Conservation (phyloP, 306 rosid genomes). For the Cicer pinnatifidum region DNA sequence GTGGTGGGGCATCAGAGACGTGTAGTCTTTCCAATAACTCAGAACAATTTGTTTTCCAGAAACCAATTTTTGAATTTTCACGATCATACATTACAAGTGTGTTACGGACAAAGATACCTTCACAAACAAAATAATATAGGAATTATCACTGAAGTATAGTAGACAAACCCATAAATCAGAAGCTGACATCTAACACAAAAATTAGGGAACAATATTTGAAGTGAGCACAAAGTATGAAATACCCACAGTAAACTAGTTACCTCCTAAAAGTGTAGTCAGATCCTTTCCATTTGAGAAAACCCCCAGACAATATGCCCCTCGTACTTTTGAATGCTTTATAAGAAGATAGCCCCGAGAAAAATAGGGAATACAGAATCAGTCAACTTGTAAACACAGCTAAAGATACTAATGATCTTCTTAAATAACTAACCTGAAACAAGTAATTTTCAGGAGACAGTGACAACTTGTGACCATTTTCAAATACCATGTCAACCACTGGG, state of each 20-base stretch:
- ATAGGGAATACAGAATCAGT: conserved; percentile 36
- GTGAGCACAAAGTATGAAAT: conserved; percentile 28
- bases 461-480: conserved; percentile 73
- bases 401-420: conserved; percentile 30
- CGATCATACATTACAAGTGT: conserved; percentile 92
- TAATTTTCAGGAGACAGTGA: conserved; percentile 93
- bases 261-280: conserved; percentile 96
- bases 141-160: conserved; percentile 12
- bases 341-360: conserved; percentile 44
- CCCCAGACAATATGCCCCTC: conserved; percentile 93
- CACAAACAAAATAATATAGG: conserved; percentile 25
- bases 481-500: conserved; percentile 92
- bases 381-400: conserved; percentile 30
- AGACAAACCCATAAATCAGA: conserved; percentile 33
- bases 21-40: conserved; percentile 88
- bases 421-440: conserved; percentile 76
- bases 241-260: conserved; percentile 49
- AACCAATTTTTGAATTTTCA: conserved; percentile 77
- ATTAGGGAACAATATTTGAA: conserved; percentile 27
- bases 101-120: conserved; percentile 91
- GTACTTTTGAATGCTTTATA: conserved; percentile 84
- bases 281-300: conserved; percentile 83
- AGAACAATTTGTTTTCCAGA: conserved; percentile 98
- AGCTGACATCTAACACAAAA: conserved; percentile 26
- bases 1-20: conserved; percentile 57